Evolutionary conservation across 2,329 filamentous ascomycete species (phyloP).

Genomic region (Lachnellula arida): DNA sequence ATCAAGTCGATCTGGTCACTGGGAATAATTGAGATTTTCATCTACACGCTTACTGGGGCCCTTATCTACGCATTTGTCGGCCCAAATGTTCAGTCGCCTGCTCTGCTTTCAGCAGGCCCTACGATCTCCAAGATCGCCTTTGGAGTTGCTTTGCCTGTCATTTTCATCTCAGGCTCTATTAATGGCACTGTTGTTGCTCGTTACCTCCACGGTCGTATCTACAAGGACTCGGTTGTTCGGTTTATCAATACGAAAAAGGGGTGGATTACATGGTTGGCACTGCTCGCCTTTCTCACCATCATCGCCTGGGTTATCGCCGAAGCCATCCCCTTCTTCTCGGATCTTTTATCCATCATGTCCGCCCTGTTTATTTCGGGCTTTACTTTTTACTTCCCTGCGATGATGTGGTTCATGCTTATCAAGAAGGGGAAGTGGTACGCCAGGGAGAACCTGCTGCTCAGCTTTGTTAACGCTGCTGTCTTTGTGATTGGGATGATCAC

Average conservation of each 20-base stretch:
- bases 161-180: constrained; percentile 58
- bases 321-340: constrained; percentile 64
- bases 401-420: constrained; percentile 27
- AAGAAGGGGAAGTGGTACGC: constrained; percentile 25
- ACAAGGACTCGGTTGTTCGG: constrained; percentile 19
- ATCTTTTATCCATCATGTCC: constrained; percentile 54
- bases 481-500: constrained; percentile 21
- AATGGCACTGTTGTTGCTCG: constrained; percentile 48
- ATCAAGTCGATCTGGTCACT: constrained; percentile 42
- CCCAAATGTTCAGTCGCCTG: constrained; percentile 49
- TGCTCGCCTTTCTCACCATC: constrained; percentile 52
- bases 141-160: constrained; percentile 56
- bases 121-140: constrained; percentile 53
- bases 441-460: constrained; percentile 20
- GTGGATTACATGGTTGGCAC: constrained; percentile 48
- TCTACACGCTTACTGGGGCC: constrained; percentile 54
- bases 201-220: constrained; percentile 27
- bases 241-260: constrained; percentile 24
- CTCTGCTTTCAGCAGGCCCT: constrained; percentile 49
- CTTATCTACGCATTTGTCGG: constrained; percentile 60
- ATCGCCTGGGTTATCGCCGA: constrained; percentile 64
- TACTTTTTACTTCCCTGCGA: constrained; percentile 27
- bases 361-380: constrained; percentile 33
- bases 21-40: constrained; percentile 45
- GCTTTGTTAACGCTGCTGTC: constrained; percentile 17